Evolutionary conservation across 768 basidiomycete genomes (phyloP), one percentile per base, ranked within the genome.

Genomic region (Holtermannia corniformis): DNA sequence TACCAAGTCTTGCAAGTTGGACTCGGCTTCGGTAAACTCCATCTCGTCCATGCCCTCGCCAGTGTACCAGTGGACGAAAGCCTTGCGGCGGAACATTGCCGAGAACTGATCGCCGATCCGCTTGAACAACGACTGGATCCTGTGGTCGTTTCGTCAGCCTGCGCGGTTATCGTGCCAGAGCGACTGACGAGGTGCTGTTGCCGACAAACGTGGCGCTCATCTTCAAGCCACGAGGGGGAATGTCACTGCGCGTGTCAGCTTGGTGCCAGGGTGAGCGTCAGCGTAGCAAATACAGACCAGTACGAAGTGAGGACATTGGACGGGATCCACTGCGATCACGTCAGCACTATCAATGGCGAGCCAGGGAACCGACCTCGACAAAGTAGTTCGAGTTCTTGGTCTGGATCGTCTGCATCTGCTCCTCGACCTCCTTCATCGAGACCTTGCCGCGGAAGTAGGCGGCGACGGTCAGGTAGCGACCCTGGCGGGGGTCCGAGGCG

Each of bases 291-390:
- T 5, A 58, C 61, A 52, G 14, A 67, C 65, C 93, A 97, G 75
- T 96, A 91, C 57, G 95, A 91, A 37, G 90, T 91, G 66, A 91
- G 82, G 55, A 97, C 87, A 68, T 97, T 97, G 83, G 95, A 95
- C 65, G 95, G 95, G 62, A 99, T 97, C 95, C 95, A 99, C 75
- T n/a, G n/a, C n/a, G n/a, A n/a, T n/a, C n/a, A n/a, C n/a, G n/a
- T n/a, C n/a, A n/a, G n/a, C n/a, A n/a, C n/a, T n/a, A n/a, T n/a
- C n/a, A n/a, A n/a, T n/a, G n/a, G n/a, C n/a, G n/a, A n/a, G n/a
- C n/a, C n/a, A n/a, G n/a, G n/a, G n/a, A n/a, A n/a, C n/a, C n/a
- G n/a, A n/a, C n/a, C n/a, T 99, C 92, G 61, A 96, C 92, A 66
- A 96, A 97, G 79, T 95, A 92, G 4, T 88, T 85, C 27, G 89